Percentiles rank a stretch among this genome's conserved stretches.
Conservation (phyloP, 2,329 filamentous ascomycete species). For the Exophiala oligosperma region DNA sequence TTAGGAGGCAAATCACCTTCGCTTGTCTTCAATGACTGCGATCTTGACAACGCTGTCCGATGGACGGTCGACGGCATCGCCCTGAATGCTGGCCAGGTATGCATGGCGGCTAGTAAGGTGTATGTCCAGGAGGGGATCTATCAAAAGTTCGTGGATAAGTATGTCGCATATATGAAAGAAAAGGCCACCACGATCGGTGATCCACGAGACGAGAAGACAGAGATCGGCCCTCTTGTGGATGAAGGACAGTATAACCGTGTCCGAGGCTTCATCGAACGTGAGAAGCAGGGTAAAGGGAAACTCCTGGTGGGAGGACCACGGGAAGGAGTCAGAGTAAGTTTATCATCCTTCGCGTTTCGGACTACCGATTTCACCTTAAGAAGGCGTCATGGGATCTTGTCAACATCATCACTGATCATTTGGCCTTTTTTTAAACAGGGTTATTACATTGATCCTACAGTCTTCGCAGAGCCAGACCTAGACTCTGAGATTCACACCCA, state of each 20-base stretch:
- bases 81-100: slow-evolving; percentile 64
- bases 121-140: slow-evolving; percentile 62
- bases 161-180: slow-evolving; percentile 58
- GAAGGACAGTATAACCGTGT: slow-evolving; percentile 45
- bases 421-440: neutral
- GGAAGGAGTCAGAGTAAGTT: neutral
- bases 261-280: slow-evolving; percentile 42
- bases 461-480: neutral
- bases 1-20: slow-evolving; percentile 67
- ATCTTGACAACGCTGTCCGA: slow-evolving; percentile 67
- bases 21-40: slow-evolving; percentile 65
- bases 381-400: too few relatives aligned
- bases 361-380: too few relatives aligned
- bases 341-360: too few relatives aligned
- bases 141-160: slow-evolving; percentile 55
- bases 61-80: slow-evolving; percentile 62
- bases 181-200: slow-evolving; percentile 67
- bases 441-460: neutral
- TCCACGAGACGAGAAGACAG: slow-evolving; percentile 55
- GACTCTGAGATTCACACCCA: neutral
- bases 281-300: slow-evolving; percentile 38
- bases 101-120: slow-evolving; percentile 64
- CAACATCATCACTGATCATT: too few relatives aligned
- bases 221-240: slow-evolving; percentile 46
- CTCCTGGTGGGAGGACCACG: slow-evolving; percentile 38